Percentiles rank a stretch among this genome's conserved stretches.
phyloP scores from a whole-genome alignment of 805 yeast species.

The Zygotorulaspora sp. region DNA sequence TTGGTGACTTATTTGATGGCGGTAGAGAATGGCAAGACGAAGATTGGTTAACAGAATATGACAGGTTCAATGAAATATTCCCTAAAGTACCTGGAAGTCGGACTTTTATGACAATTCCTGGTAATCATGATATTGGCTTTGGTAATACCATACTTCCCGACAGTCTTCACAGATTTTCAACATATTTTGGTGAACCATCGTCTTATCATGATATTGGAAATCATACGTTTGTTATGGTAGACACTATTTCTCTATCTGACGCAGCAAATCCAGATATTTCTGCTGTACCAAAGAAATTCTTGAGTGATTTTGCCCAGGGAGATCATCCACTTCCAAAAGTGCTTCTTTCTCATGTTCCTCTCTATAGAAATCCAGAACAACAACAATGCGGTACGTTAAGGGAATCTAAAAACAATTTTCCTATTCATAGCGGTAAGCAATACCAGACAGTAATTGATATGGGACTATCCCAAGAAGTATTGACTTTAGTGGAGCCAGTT shows the following conservation, averaged over 20 bases:
- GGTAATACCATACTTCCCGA: constrained; percentile 62
- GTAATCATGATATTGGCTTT: constrained; percentile 96
- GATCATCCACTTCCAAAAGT: constrained; percentile 51
- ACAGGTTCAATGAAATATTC: constrained; percentile 64
- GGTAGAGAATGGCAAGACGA: constrained; percentile 81
- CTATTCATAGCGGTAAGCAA: constrained; percentile 70
- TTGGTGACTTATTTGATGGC: constrained; percentile 94
- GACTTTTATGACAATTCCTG: constrained; percentile 57
- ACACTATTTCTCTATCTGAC: constrained; percentile 77
- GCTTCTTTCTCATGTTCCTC: constrained; percentile 81
- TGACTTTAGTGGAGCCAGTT: constrained; percentile 58
- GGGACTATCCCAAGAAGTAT: constrained; percentile 52
- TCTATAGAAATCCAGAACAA: constrained; percentile 59
- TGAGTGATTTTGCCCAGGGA: constrained; percentile 38
- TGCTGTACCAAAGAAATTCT: constrained; percentile 47
- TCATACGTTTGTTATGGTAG: constrained; percentile 72
- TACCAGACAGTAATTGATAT: constrained; percentile 84
- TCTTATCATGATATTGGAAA: constrained; percentile 51
- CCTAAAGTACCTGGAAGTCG: constrained; percentile 47
- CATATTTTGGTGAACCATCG: constrained; percentile 68
- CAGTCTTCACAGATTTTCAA: constrained; percentile 58
- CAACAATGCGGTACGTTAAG: constrained; percentile 73
- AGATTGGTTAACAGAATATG: constrained; percentile 66
- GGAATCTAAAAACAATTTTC: constrained; percentile 63
- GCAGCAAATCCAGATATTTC: constrained; percentile 43